A percentile compares a stretch with the other conserved stretches of the same genome.
Conservation (phyloP, 495 filamentous ascomycete genomes). For the Daldinia caldariorum region DNA sequence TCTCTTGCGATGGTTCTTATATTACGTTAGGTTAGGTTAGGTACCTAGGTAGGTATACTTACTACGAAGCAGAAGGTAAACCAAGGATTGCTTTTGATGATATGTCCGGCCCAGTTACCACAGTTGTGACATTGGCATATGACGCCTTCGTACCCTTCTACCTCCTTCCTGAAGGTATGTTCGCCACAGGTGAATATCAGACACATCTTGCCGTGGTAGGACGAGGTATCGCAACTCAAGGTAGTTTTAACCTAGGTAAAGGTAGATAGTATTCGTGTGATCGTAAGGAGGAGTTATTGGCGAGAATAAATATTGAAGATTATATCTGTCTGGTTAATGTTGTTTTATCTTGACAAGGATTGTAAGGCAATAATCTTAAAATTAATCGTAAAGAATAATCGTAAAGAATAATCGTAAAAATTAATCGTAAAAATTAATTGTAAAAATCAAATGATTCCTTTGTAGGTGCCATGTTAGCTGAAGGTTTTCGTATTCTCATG, state of each 20-base stretch:
- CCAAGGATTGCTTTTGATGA: conserved; percentile 65
- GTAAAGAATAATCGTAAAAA: too few relatives aligned
- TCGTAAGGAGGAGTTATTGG: background rate
- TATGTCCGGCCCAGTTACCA: conserved; percentile 62
- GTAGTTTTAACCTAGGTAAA: background rate
- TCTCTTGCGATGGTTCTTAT: background rate
- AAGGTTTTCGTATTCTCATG: conserved; percentile 11
- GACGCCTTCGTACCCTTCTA: conserved; percentile 63
- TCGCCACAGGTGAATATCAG: conserved; percentile 68
- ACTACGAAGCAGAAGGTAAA: conserved; percentile 69
- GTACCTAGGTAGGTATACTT: conserved; percentile 30
- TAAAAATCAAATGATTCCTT: conserved; percentile 9
- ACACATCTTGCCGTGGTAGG: conserved; percentile 54
- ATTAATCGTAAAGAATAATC: too few relatives aligned
- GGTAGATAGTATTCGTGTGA: background rate
- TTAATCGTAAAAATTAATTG: too few relatives aligned
- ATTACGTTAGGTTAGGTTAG: background rate
- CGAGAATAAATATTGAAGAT: background rate
- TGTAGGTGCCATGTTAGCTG: conserved; percentile 20
- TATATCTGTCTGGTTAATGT: background rate
- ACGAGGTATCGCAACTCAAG: background rate
- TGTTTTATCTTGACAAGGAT: too few relatives aligned
- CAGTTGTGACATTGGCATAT: conserved; percentile 67
- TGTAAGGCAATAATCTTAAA: too few relatives aligned
- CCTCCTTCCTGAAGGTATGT: conserved; percentile 64